Evolutionary conservation across 768 basidiomycete species (phyloP).

Genomic region (Phaeotremella skinneri): DNA sequence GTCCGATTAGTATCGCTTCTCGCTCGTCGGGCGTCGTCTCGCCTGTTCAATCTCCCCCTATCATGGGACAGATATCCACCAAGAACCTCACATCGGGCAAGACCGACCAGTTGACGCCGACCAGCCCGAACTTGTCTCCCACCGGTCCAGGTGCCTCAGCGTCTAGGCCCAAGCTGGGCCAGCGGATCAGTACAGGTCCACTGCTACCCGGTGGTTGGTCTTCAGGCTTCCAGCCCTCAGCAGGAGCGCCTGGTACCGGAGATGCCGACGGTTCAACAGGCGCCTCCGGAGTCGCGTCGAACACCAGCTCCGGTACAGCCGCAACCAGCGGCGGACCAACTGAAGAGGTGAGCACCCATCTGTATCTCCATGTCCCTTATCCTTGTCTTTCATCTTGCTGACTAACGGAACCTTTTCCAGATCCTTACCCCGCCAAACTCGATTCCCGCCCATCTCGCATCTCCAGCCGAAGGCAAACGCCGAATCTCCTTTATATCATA

Average conservation of each 20-base stretch:
- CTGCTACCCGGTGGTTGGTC: slow-evolving; percentile 42
- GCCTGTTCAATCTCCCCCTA: slow-evolving; percentile 35
- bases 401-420: background rate
- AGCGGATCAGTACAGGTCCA: slow-evolving; percentile 40
- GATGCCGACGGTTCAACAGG: slow-evolving; percentile 5
- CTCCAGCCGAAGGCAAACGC: slow-evolving; percentile 30
- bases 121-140: background rate
- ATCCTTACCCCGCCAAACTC: slow-evolving; percentile 25
- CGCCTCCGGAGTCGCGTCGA: slow-evolving; percentile 5
- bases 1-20: slow-evolving; percentile 32
- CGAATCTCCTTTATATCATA: slow-evolving; percentile 78
- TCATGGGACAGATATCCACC: slow-evolving; percentile 28
- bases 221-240: slow-evolving; percentile 1
- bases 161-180: slow-evolving; percentile 21
- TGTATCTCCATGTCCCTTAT: background rate
- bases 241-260: slow-evolving; percentile 1
- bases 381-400: background rate
- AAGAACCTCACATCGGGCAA: slow-evolving; percentile 8
- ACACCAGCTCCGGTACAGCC: slow-evolving; percentile 6
- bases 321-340: no score
- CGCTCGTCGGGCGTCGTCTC: slow-evolving; percentile 20
- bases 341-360: slow-evolving; percentile 17
- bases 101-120: background rate
- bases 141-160: slow-evolving; percentile 7
- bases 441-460: slow-evolving; percentile 33